Conservation (phyloP, 768 basidiomycete species). For the Porpolomopsis calyptriformis region DNA sequence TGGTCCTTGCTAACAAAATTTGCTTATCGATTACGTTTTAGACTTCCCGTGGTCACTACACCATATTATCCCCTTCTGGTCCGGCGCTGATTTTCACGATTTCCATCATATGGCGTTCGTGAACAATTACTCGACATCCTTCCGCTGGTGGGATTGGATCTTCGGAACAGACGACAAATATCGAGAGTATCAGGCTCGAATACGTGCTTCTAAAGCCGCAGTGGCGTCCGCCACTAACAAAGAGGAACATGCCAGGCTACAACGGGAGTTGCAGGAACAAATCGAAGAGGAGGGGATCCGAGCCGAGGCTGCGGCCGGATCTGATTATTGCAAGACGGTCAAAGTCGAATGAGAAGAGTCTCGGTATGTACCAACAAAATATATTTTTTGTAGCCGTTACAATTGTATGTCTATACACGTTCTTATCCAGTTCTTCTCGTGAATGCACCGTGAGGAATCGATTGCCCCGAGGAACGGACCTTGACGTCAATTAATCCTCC, state of each 20-base stretch:
- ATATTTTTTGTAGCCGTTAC: too few species aligned
- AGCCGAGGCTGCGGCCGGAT: conserved; percentile 50
- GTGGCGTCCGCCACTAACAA: conserved; percentile 44
- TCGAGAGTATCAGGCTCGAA: conserved; percentile 59
- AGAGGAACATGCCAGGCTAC: conserved; percentile 42
- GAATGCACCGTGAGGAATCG: too few species aligned
- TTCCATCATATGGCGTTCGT: conserved; percentile 97
- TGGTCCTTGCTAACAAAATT: not conserved
- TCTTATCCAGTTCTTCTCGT: too few species aligned
- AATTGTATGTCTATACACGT: too few species aligned
- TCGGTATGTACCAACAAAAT: too few species aligned
- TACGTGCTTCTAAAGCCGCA: conserved; percentile 48
- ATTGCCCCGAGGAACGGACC: too few species aligned
- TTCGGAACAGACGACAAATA: conserved; percentile 91
- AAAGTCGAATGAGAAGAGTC: conserved; percentile 4
- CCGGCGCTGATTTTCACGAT: conserved; percentile 94
- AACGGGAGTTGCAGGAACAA: conserved; percentile 54
- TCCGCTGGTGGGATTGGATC: conserved; percentile 86
- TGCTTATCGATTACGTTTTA: conserved; percentile 16
- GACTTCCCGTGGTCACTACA: conserved; percentile 98
- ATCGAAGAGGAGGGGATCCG: conserved; percentile 63
- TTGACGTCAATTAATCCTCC: too few species aligned
- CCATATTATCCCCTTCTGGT: conserved; percentile 90
- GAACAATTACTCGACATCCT: conserved; percentile 89
- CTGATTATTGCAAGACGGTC: not conserved